Percentiles rank a stretch among this genome's conserved stretches.
These are phyloP conservation scores for Phialophora macrospora DNA, from an alignment of 2,329 filamentous ascomycete species.

Conservation along the genomic window DNA sequence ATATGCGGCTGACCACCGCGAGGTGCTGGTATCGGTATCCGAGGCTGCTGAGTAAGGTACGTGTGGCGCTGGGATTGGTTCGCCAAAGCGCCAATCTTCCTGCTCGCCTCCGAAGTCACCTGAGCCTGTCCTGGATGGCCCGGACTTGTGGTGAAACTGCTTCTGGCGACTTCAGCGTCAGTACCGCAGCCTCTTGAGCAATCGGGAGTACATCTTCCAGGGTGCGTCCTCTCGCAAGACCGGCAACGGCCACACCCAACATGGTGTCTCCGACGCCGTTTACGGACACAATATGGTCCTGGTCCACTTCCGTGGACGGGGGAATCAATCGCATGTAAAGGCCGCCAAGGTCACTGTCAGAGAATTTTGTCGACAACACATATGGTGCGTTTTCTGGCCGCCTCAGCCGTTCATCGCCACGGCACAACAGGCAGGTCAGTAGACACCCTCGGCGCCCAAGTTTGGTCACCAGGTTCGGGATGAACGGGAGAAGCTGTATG, in stretches of 20 bases:
- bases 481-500: conserved; percentile 84
- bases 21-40: conserved; percentile 1
- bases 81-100: conserved; percentile 7
- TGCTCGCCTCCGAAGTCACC: conserved; percentile 4
- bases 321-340: conserved; percentile 83
- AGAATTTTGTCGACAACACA: conserved; percentile 69
- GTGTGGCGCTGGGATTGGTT: conserved; percentile 22
- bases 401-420: conserved; percentile 69
- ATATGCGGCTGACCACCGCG: conserved; percentile 8
- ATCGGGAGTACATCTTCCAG: conserved; percentile 71
- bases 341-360: conserved; percentile 70
- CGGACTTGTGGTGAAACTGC: conserved; percentile 59
- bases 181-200: conserved; percentile 78
- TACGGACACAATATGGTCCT: conserved; percentile 76
- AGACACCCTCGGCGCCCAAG: conserved; percentile 77
- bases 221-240: conserved; percentile 63
- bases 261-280: conserved; percentile 96
- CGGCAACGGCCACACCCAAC: conserved; percentile 80
- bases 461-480: conserved; percentile 84
- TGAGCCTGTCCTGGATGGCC: conserved; percentile 25
- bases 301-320: conserved; percentile 64
- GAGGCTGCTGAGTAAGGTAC: conserved; percentile 20
- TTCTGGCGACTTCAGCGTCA: conserved; percentile 76
- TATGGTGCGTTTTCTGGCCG: conserved; percentile 68
- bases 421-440: conserved; percentile 70